These are phyloP conservation scores for Trichoderma erinaceum DNA, from an alignment of 495 filamentous ascomycete genomes.

Conservation along the genomic window DNA sequence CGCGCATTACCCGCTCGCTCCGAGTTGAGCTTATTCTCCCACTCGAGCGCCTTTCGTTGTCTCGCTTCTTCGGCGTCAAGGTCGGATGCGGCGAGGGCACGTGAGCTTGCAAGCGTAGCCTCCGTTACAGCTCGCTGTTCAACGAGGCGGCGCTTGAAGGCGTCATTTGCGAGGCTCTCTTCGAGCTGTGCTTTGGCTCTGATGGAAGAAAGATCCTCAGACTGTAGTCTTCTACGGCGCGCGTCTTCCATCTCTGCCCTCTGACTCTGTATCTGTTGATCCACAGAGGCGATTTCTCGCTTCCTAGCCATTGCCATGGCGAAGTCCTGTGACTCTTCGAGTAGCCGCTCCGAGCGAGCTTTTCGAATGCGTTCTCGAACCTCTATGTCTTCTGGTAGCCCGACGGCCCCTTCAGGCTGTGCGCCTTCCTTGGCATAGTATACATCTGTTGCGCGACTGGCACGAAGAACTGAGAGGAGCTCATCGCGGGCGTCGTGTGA, in stretches of 20 bases:
- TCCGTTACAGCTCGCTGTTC: conserved; percentile 31
- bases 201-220: conserved; percentile 24
- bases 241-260: conserved; percentile 43
- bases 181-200: conserved; percentile 31
- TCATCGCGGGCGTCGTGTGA: conserved; percentile 28
- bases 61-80: conserved; percentile 32
- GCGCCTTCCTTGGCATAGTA: conserved; percentile 43
- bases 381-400: conserved; percentile 38
- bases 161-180: conserved; percentile 31
- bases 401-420: conserved; percentile 39
- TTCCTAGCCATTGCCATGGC: conserved; percentile 30
- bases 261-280: conserved; percentile 36
- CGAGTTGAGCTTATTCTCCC: conserved; percentile 31
- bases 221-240: conserved; percentile 27
- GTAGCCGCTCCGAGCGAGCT: conserved; percentile 31
- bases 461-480: conserved; percentile 35
- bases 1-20: conserved; percentile 33
- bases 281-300: conserved; percentile 37
- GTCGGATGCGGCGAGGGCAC: conserved; percentile 36
- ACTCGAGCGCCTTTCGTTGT: conserved; percentile 30
- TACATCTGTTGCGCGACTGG: conserved; percentile 39
- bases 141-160: conserved; percentile 28
- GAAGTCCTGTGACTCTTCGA: conserved; percentile 34
- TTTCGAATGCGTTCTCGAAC: conserved; percentile 39
- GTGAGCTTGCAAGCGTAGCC: conserved; percentile 31